A percentile compares a stretch with the other conserved stretches of the same genome.
Evolutionary conservation across 2,329 filamentous ascomycete species (phyloP).

Genomic region (Orbilia blumenaviensis): DNA sequence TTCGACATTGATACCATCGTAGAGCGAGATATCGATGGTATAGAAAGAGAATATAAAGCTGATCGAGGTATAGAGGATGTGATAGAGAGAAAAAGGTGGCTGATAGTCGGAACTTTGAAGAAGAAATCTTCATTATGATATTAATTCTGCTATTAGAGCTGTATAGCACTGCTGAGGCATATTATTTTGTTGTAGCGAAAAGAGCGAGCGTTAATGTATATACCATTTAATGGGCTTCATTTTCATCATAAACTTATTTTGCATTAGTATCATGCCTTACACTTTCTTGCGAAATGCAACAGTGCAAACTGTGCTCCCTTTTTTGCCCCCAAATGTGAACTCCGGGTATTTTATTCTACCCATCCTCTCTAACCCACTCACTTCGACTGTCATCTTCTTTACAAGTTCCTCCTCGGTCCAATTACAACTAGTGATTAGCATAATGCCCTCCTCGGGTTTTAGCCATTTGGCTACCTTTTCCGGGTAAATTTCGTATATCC

Average conservation of each 20-base stretch:
- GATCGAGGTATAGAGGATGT: slow-evolving; percentile 72
- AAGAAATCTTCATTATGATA: slow-evolving; percentile 12
- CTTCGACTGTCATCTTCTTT: slow-evolving; percentile 74
- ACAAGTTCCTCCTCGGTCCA: slow-evolving; percentile 92
- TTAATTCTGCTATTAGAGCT: neutral
- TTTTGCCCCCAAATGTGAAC: slow-evolving; percentile 87
- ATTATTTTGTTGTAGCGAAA: slow-evolving; percentile 19
- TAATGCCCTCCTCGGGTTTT: slow-evolving; percentile 71
- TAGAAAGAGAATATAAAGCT: slow-evolving; percentile 69
- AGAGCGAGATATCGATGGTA: slow-evolving; percentile 74
- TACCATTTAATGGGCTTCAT: neutral
- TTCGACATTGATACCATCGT: slow-evolving; percentile 73
- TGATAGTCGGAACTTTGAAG: slow-evolving; percentile 69
- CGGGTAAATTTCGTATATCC: slow-evolving; percentile 79
- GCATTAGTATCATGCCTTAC: slow-evolving; percentile 25
- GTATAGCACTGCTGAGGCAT: neutral
- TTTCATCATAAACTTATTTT: neutral
- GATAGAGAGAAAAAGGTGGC: slow-evolving; percentile 73
- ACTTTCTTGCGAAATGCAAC: slow-evolving; percentile 74
- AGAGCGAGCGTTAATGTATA: slow-evolving; percentile 25
- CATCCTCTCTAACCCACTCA: slow-evolving; percentile 64
- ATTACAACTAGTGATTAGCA: slow-evolving; percentile 94
- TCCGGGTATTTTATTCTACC: slow-evolving; percentile 80
- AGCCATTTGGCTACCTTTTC: slow-evolving; percentile 74
- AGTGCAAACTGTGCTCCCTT: slow-evolving; percentile 88